Evolutionary conservation across 1,284 basidiomycete species (phyloP).

Genomic region (Ustilago lituana): DNA sequence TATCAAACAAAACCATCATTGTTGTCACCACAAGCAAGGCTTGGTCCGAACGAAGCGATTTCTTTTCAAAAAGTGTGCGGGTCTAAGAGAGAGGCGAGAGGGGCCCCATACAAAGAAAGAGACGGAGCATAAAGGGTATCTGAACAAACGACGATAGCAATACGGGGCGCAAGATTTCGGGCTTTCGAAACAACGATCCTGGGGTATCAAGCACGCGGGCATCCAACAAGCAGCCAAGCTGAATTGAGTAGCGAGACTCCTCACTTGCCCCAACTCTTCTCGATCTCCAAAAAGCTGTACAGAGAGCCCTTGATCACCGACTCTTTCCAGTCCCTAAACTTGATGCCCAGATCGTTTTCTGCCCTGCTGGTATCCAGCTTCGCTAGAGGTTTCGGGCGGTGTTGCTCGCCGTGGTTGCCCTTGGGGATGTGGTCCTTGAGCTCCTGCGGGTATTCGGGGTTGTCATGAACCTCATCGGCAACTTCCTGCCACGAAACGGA

Average conservation of each 20-base stretch:
- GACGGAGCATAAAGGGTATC: conserved; percentile 16
- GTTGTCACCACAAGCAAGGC: too few relatives aligned
- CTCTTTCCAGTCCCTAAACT: conserved; percentile 44
- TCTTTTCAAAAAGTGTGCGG: too few relatives aligned
- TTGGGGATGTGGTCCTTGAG: conserved; percentile 39
- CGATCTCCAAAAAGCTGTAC: conserved; percentile 44
- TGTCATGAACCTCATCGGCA: conserved; percentile 38
- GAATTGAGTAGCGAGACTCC: neutral
- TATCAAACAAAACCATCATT: too few relatives aligned
- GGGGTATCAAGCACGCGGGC: too few relatives aligned
- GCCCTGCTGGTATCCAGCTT: conserved; percentile 33
- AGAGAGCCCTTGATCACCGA: conserved; percentile 44
- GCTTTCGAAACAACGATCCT: too few relatives aligned
- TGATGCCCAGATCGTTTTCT: conserved; percentile 31
- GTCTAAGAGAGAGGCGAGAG: too few relatives aligned
- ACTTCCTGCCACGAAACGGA: conserved; percentile 38
- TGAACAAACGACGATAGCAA: too few relatives aligned
- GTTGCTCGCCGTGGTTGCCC: conserved; percentile 21
- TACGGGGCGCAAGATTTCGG: too few relatives aligned
- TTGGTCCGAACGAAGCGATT: neutral
- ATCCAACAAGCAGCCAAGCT: neutral
- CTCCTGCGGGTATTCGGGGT: conserved; percentile 37
- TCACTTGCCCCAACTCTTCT: conserved; percentile 33
- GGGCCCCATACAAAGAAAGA: neutral
- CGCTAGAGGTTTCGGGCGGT: conserved; percentile 23